Evolutionary conservation across 2,329 filamentous ascomycete genomes (phyloP).

Genomic region (Lizonia empirigonia): DNA sequence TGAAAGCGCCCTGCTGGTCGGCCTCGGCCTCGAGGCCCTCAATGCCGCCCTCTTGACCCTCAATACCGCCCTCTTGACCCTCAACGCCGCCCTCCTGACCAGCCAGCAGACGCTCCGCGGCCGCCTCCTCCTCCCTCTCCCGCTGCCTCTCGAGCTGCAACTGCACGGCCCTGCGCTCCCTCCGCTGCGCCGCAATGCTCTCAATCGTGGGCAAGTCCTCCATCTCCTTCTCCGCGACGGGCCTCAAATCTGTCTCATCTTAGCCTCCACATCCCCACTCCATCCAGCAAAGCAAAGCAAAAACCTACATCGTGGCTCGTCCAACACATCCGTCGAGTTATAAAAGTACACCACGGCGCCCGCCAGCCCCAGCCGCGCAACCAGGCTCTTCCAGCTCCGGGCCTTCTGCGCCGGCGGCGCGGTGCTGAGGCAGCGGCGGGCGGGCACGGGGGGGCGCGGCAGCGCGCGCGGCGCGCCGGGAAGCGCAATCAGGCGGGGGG

Average conservation of each 20-base stretch:
- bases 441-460: slow-evolving; percentile 32
- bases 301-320: slow-evolving; percentile 56
- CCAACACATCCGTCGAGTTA: slow-evolving; percentile 86
- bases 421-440: slow-evolving; percentile 63
- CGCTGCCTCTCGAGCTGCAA: slow-evolving; percentile 39
- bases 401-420: slow-evolving; percentile 67
- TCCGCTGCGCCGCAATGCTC: slow-evolving; percentile 50
- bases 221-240: slow-evolving; percentile 48
- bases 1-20: slow-evolving; percentile 87
- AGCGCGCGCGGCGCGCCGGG: slow-evolving; percentile 41
- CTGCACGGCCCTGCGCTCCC: slow-evolving; percentile 40
- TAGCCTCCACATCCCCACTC: no score
- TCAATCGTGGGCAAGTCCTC: slow-evolving; percentile 54
- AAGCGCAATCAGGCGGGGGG: slow-evolving; percentile 52
- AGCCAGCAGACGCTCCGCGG: slow-evolving; percentile 13
- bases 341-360: slow-evolving; percentile 87
- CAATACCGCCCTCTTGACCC: slow-evolving; percentile 63
- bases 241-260: slow-evolving; percentile 25
- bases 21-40: slow-evolving; percentile 78
- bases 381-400: slow-evolving; percentile 80
- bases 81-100: slow-evolving; percentile 50
- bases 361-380: slow-evolving; percentile 75
- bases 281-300: no score
- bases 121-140: slow-evolving; percentile 25
- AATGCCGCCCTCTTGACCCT: slow-evolving; percentile 45